Evolutionary conservation across 345 rosid genomes (phyloP).

Genomic region (Brassica rapa): DNA sequence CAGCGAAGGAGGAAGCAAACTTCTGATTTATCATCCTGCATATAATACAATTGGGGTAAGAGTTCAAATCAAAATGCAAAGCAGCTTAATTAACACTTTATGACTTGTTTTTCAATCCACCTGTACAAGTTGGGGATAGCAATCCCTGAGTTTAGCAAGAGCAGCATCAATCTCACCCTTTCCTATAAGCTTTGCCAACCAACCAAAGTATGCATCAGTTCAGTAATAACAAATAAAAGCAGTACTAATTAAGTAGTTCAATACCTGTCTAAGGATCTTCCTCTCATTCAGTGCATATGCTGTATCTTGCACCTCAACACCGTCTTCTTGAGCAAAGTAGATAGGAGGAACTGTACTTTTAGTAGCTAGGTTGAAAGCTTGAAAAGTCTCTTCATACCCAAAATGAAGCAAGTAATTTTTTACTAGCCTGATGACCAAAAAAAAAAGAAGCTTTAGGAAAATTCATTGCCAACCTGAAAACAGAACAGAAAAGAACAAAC

Average conservation of each 20-base stretch:
- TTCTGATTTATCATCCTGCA: conserved; percentile 84
- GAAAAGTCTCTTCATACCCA: conserved; percentile 86
- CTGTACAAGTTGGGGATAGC: conserved; percentile 89
- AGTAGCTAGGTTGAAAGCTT: conserved; percentile 73
- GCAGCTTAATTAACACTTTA: conserved; percentile 1
- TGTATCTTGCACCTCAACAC: conserved; percentile 44
- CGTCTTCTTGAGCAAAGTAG: conserved; percentile 48
- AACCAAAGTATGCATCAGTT: conserved; percentile 29
- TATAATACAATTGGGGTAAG: conserved; percentile 15
- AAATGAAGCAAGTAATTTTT: conserved; percentile 81
- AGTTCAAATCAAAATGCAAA: conserved; percentile 28
- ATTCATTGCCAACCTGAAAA: neutral
- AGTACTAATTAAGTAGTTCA: conserved; percentile 16
- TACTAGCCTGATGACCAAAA: conserved; percentile 59
- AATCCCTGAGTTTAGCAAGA: conserved; percentile 57
- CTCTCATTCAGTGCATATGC: conserved; percentile 74
- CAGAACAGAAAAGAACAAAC: conserved; percentile 35
- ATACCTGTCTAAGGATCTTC: conserved; percentile 75
- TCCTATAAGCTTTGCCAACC: conserved; percentile 70
- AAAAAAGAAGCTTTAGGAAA: neutral
- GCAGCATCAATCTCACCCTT: conserved; percentile 85
- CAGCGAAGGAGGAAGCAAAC: conserved; percentile 83
- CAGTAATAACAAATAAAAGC: neutral
- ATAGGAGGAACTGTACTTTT: conserved; percentile 64
- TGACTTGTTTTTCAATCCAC: conserved; percentile 36